phyloP scores from a whole-genome alignment of 768 basidiomycete species.

The Kwoniella mangroviensis region DNA sequence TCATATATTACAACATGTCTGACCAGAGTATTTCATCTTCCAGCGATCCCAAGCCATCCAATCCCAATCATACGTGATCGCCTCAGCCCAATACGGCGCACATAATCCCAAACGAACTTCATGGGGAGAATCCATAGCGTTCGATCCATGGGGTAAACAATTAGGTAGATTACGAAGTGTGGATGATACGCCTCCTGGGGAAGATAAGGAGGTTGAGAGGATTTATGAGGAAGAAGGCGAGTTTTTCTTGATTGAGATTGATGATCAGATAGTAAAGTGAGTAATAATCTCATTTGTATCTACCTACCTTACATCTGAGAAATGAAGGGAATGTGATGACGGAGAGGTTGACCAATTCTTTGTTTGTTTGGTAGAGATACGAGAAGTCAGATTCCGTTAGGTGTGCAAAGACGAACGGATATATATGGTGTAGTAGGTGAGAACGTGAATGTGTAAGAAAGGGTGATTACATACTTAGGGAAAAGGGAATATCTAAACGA shows the following conservation, averaged over 20 bases:
- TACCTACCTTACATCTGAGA: too few species aligned
- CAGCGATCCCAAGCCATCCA: constrained; percentile 50
- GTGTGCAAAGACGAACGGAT: constrained; percentile 47
- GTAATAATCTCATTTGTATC: constrained; percentile 2
- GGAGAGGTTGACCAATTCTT: neutral
- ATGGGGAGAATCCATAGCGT: constrained; percentile 54
- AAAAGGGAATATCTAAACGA: neutral
- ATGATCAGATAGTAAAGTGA: constrained; percentile 35
- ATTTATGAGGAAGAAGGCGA: constrained; percentile 34
- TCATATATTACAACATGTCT: too few species aligned
- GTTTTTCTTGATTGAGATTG: constrained; percentile 46
- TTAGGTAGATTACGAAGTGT: constrained; percentile 46
- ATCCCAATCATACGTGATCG: constrained; percentile 51
- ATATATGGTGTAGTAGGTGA: constrained; percentile 43
- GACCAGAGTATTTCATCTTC: too few species aligned
- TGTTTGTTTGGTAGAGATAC: constrained; percentile 20
- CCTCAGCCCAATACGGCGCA: constrained; percentile 49
- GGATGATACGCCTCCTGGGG: constrained; percentile 40
- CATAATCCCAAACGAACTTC: constrained; percentile 45
- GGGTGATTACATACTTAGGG: neutral
- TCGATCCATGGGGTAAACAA: constrained; percentile 51
- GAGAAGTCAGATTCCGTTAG: constrained; percentile 47
- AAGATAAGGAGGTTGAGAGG: constrained; percentile 17
- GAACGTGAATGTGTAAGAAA: neutral
- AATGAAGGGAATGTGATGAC: too few species aligned